Percentiles rank a stretch among this genome's conserved stretches.
Evolutionary conservation across 371 early-diverging fungal genomes (phyloP).

Genomic region (Mortierella polycephala): DNA sequence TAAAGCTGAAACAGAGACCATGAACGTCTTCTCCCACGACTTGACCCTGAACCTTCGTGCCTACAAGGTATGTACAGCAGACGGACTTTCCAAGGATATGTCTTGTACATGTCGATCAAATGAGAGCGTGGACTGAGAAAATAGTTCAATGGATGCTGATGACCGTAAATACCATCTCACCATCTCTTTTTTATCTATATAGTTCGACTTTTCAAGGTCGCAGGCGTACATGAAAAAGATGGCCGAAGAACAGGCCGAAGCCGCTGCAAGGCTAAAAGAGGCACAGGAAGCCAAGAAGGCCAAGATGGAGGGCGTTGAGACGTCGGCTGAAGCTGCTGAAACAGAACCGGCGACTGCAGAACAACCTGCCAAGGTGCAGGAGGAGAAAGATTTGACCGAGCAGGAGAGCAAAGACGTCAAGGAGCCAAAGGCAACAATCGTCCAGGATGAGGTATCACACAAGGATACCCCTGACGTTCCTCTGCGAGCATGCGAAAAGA

Average conservation of each 20-base stretch:
- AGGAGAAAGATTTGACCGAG: slow-evolving; percentile 15
- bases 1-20: slow-evolving; percentile 44
- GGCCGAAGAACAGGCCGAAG: slow-evolving; percentile 54
- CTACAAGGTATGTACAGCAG: slow-evolving; percentile 36
- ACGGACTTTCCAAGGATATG: background rate
- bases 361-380: background rate
- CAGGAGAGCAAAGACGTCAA: slow-evolving; percentile 28
- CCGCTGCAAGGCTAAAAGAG: slow-evolving; percentile 36
- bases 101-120: background rate
- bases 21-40: slow-evolving; percentile 44
- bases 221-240: slow-evolving; percentile 57
- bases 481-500: slow-evolving; percentile 47
- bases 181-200: background rate
- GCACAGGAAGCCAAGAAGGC: slow-evolving; percentile 22
- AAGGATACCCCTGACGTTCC: slow-evolving; percentile 50
- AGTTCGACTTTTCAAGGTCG: slow-evolving; percentile 63
- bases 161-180: no score
- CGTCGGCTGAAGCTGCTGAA: slow-evolving; percentile 5
- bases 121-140: no score
- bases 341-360: background rate
- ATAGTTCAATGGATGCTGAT: no score
- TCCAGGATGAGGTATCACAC: slow-evolving; percentile 31
- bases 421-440: slow-evolving; percentile 3
- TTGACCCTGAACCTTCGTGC: slow-evolving; percentile 45
- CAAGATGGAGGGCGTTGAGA: background rate